Conservation (phyloP, 2,329 filamentous ascomycete species). For the Talaromyces atroroseus region DNA sequence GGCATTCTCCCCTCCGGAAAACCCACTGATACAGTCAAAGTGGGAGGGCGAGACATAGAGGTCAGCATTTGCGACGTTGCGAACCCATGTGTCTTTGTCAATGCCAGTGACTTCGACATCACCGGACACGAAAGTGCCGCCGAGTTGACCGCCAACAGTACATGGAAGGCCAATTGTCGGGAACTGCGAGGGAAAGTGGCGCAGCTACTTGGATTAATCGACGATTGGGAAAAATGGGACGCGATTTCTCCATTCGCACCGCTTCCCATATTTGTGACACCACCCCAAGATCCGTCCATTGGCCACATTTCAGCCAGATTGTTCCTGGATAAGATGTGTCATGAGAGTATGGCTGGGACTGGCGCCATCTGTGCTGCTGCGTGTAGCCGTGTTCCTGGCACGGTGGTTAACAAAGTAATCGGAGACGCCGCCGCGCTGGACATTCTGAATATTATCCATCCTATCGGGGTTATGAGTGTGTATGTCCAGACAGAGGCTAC, state of each 20-base stretch:
- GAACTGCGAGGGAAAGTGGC: slow-evolving; percentile 16
- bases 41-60: slow-evolving; percentile 13
- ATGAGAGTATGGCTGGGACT: slow-evolving; percentile 16
- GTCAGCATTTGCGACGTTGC: slow-evolving; percentile 16
- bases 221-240: slow-evolving; percentile 14
- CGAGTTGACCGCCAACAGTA: slow-evolving; percentile 8
- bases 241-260: slow-evolving; percentile 9
- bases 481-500: neutral
- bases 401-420: slow-evolving; percentile 12
- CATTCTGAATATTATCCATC: slow-evolving; percentile 12
- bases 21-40: slow-evolving; percentile 6
- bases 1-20: slow-evolving; percentile 13
- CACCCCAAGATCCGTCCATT: neutral
- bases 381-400: slow-evolving; percentile 13
- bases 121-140: slow-evolving; percentile 11
- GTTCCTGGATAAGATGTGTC: slow-evolving; percentile 18
- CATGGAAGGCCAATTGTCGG: slow-evolving; percentile 9
- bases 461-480: neutral
- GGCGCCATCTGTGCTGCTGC: slow-evolving; percentile 15
- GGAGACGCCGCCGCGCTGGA: neutral
- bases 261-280: slow-evolving; percentile 8
- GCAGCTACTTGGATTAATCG: slow-evolving; percentile 11
- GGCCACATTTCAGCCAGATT: slow-evolving; percentile 12
- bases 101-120: slow-evolving; percentile 15
- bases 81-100: slow-evolving; percentile 16